These are phyloP conservation scores for Salvia splendens DNA, from an alignment of 257 asterid genomes.

Conservation along the genomic window DNA sequence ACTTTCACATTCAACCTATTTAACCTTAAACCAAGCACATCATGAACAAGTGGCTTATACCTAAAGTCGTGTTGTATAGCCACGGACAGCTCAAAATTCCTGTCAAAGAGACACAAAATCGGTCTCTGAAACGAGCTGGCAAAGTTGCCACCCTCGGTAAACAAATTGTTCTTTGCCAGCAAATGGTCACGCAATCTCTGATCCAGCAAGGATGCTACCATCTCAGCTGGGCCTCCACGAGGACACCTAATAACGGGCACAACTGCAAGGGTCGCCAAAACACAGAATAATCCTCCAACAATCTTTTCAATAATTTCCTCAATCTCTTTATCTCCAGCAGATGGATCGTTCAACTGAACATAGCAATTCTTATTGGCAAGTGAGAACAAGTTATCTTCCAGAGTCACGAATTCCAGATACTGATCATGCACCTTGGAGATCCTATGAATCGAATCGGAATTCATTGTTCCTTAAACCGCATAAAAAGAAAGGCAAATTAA, in stretches of 20 bases:
- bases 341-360: constrained; percentile 91
- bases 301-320: constrained; percentile 78
- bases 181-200: constrained; percentile 91
- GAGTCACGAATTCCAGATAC: constrained; percentile 87
- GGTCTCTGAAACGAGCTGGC: constrained; percentile 92
- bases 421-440: constrained; percentile 94
- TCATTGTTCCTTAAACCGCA: constrained; percentile 56
- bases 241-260: constrained; percentile 95
- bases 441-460: constrained; percentile 80
- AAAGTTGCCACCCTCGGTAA: constrained; percentile 76
- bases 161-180: constrained; percentile 82
- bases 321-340: constrained; percentile 89
- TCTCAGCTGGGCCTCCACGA: constrained; percentile 97
- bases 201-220: constrained; percentile 89
- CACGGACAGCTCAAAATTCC: constrained; percentile 89
- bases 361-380: constrained; percentile 88
- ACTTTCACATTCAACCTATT: constrained; percentile 83
- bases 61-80: constrained; percentile 93
- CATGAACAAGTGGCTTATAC: constrained; percentile 95
- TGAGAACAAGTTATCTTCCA: constrained; percentile 83
- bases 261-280: constrained; percentile 93
- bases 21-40: constrained; percentile 89
- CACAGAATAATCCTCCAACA: constrained; percentile 87
- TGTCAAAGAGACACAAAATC: constrained; percentile 79
- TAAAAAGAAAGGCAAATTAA: constrained; percentile 19